Base-by-base conservation (phyloP, 345 rosid genomes). In the Eutrema yunnanense region DNA sequence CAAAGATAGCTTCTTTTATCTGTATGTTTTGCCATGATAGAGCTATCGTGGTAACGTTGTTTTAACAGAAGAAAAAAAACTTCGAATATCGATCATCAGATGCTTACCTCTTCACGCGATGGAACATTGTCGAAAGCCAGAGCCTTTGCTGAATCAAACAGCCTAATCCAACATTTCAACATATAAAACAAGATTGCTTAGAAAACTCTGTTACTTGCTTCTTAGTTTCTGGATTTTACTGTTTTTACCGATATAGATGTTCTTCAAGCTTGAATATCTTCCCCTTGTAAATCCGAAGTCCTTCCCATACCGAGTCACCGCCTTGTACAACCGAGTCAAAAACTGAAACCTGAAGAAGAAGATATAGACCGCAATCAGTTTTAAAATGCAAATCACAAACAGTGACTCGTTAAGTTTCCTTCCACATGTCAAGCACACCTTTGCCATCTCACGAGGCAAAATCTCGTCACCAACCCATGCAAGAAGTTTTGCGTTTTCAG, bases 301-400 rank as follows among this genome's bases (percentile, higher is more conserved):
- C 98, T 85, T 93, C 97, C 98, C 98, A 93, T 53, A 84, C 97
- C 13, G 86, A 90, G 72, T 90, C 94, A 74, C 98, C 96, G 9
- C 98, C 97, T 90, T 90, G 96, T 63, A 93, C 92, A 65, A 89
- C 80, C 40, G 97, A 93, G 80, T 93, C 96, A 78, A 93, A 90
- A 12, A 89, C 94, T 49, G 96, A 88, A 82, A 90, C 97, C 97
- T 93, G 67, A 60, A 62, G 14, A 61, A 65, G 52, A 16, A 16
- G 67, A 80, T 52, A 34, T 4, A 34, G 3, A n/a, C 53, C 40
- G 49, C 12, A 34, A 43, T 61, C 11, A 66, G 22, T 5, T 32
- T 19, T 40, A 2, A 46, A 70, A 26, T 55, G 40, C 16, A 71
- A 41, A 52, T 34, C 37, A 30, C 19, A 53, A 42, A 69, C 54